Percentiles rank a stretch among this genome's conserved stretches.
Conservation (phyloP, 208 protist species). For the Acanthamoeba culbertsoni region DNA sequence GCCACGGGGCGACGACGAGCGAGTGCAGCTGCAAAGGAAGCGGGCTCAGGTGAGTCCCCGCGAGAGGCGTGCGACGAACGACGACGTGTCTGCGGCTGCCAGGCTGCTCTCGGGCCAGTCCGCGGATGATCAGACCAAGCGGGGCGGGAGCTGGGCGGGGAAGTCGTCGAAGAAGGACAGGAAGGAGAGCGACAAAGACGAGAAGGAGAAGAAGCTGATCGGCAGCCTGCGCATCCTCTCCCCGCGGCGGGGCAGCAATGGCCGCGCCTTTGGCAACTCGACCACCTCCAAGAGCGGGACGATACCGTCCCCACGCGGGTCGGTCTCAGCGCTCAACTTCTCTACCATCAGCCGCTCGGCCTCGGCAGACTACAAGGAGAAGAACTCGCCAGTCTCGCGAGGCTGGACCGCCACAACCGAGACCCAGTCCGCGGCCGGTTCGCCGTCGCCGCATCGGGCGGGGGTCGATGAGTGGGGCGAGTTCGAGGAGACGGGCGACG, state of each 20-base stretch:
- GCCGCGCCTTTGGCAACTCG: neutral
- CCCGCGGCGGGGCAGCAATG: neutral
- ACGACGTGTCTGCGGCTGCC: neutral
- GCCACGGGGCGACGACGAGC: neutral
- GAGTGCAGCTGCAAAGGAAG: neutral
- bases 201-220: neutral
- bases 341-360: neutral
- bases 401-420: neutral
- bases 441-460: neutral
- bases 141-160: slow-evolving; percentile 15
- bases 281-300: neutral
- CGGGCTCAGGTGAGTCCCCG: neutral
- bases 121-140: neutral
- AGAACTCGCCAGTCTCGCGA: neutral
- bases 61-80: neutral
- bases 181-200: neutral
- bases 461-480: neutral
- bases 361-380: no score
- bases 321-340: neutral
- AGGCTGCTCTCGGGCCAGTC: neutral
- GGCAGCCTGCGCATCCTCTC: slow-evolving; percentile 41
- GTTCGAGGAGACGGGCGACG: neutral
- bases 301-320: neutral
- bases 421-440: neutral
- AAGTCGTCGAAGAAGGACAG: slow-evolving; percentile 10